These are phyloP conservation scores for Torrubiella hemipterigena DNA, from an alignment of 2,329 filamentous ascomycete species.

Conservation along the genomic window DNA sequence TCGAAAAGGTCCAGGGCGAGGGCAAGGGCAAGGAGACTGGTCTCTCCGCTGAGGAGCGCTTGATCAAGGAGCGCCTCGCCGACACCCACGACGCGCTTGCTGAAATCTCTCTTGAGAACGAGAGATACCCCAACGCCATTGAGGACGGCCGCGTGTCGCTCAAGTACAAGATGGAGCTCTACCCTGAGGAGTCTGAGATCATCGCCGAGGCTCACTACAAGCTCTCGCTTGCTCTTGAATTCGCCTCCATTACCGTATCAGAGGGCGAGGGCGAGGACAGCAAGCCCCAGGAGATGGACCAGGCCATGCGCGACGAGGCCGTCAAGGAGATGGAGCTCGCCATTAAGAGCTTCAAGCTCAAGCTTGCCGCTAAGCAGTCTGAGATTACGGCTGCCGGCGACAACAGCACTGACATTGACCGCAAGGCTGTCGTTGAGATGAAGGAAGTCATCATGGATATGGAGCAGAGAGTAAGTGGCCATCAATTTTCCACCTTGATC, in stretches of 20 bases:
- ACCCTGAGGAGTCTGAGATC: slow-evolving; percentile 68
- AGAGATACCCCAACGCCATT: slow-evolving; percentile 79
- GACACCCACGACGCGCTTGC: slow-evolving; percentile 91
- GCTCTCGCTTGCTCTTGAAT: slow-evolving; percentile 87
- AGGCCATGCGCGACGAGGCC: slow-evolving; percentile 59
- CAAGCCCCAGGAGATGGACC: slow-evolving; percentile 47
- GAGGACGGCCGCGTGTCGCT: slow-evolving; percentile 70
- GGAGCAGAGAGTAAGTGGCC: slow-evolving; percentile 52
- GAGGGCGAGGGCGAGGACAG: slow-evolving; percentile 32
- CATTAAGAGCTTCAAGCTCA: slow-evolving; percentile 59
- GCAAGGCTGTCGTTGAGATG: slow-evolving; percentile 55
- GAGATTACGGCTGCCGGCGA: slow-evolving; percentile 51
- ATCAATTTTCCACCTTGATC: not conserved
- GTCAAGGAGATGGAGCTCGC: slow-evolving; percentile 60
- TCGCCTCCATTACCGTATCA: slow-evolving; percentile 63
- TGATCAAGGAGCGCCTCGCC: slow-evolving; percentile 74
- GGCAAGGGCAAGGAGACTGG: slow-evolving; percentile 29
- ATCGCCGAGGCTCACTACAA: slow-evolving; percentile 95
- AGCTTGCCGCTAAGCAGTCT: slow-evolving; percentile 58
- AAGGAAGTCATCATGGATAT: slow-evolving; percentile 71
- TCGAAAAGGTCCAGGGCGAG: slow-evolving; percentile 27
- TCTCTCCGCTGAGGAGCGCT: slow-evolving; percentile 31
- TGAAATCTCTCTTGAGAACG: slow-evolving; percentile 95
- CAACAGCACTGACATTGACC: slow-evolving; percentile 53
- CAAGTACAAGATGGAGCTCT: slow-evolving; percentile 66